Conservation (phyloP, 108 stramenopile genomes). For the Nitzschia sp. region DNA sequence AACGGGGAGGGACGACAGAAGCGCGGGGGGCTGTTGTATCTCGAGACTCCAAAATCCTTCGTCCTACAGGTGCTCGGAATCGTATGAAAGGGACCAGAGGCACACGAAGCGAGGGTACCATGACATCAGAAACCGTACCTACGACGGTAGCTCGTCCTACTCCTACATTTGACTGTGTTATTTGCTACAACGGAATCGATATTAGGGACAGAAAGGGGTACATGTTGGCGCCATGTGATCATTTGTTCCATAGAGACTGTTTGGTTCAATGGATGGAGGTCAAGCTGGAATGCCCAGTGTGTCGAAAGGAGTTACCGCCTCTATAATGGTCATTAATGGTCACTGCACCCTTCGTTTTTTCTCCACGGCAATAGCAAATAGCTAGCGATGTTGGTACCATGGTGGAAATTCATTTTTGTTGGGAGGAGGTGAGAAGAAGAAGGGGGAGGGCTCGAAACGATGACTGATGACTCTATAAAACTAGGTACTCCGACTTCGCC, state of each 20-base stretch:
- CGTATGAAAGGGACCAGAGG: constrained; percentile 41
- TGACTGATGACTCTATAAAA: too few relatives aligned
- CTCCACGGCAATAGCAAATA: too few relatives aligned
- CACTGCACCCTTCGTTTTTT: background rate
- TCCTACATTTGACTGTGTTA: constrained; percentile 76
- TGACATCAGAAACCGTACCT: constrained; percentile 36
- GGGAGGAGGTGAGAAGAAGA: too few relatives aligned
- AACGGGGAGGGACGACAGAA: constrained; percentile 12
- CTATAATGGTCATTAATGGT: background rate
- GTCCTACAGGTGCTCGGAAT: constrained; percentile 48
- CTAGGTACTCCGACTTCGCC: too few relatives aligned
- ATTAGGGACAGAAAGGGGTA: constrained; percentile 61
- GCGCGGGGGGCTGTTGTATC: constrained; percentile 3
- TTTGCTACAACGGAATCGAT: constrained; percentile 89
- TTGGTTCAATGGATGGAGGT: constrained; percentile 95
- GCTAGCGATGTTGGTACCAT: too few relatives aligned
- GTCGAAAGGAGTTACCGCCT: constrained; percentile 15
- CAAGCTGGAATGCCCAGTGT: constrained; percentile 87
- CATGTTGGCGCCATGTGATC: constrained; percentile 98
- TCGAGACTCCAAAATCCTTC: constrained; percentile 23
- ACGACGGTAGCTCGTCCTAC: constrained; percentile 2
- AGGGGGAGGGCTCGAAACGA: too few relatives aligned
- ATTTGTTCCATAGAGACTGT: constrained; percentile 91
- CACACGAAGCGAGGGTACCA: constrained; percentile 5
- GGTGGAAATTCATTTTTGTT: too few relatives aligned